Base-by-base conservation (phyloP, 78 protist genomes). In the Chrysochromulina tobinii region DNA sequence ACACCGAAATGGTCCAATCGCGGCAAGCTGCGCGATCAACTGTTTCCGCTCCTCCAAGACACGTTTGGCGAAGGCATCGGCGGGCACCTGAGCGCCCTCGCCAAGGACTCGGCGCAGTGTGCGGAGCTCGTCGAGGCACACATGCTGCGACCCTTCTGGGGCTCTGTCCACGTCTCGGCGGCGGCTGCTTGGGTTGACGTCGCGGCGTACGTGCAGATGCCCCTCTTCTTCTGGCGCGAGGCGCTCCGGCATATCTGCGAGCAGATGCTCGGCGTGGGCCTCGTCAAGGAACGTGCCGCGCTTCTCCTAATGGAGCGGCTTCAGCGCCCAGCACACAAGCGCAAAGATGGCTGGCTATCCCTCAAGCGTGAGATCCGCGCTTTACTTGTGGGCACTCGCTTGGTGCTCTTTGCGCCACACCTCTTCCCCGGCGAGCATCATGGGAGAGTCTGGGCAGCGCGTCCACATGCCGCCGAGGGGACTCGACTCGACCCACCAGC, bases 1-100 rank as follows among this genome's bases (percentile, higher is more conserved):
- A 94, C 95, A 20, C 95, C 95, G 5, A 54, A 11, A 5, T 94
- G 95, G 95, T 89, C 92, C 51, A 94, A 86, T 48, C 55, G 95
- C 53, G 95, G 95, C 68, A 59, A 88, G 61, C 91, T 91, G 48
- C 89, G 95, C 27, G 61, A 92, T 51, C 58, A 91, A 57, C 85
- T 94, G 72, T 15, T 50, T 17, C 94, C 94, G 7, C 68, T 54
- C 11, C 77, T 91, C 53, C 27, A 6, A 14, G 77, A 57, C 1
- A 18, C n/a, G 61, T 69, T 51, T 9, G 93, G 92, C 87, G 89
- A 48, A 0, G 91, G 91, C 11, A 11, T 3, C 64, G 0, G 38
- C 67, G 50, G 21, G 86, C 66, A 88, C 72, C 58, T 88, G 67
- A 9, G 12, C 85, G 55, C 91, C 0, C 85, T 88, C 55, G 91